Evolutionary conservation across 768 basidiomycete genomes (phyloP).

Genomic region (Leccinum obscurum): DNA sequence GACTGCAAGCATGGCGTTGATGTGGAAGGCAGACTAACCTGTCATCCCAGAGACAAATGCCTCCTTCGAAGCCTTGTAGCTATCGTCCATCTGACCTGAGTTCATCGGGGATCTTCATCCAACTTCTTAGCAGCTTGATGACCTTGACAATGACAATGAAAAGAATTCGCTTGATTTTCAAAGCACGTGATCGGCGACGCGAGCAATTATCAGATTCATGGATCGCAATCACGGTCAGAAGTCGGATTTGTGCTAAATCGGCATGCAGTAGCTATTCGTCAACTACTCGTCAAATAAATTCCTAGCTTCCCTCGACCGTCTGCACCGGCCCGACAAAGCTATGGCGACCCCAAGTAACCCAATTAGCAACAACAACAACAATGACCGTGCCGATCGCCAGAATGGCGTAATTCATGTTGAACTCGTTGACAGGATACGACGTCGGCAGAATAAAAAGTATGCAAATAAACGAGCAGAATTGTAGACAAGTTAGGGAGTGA

Average conservation of each 20-base stretch:
- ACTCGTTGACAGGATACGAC: conserved; percentile 46
- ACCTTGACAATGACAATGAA: neutral
- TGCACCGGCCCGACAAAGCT: conserved; percentile 47
- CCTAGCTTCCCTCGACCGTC: conserved; percentile 25
- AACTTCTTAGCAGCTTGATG: neutral
- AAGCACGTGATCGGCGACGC: conserved; percentile 9
- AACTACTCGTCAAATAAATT: neutral
- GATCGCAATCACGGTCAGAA: too few species aligned
- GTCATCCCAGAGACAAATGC: conserved; percentile 74
- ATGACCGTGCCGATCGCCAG: conserved; percentile 50
- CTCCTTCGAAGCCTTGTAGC: conserved; percentile 80
- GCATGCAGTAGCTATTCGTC: neutral
- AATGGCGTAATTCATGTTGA: conserved; percentile 61
- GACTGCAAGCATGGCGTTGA: conserved; percentile 67
- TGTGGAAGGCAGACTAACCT: conserved; percentile 66
- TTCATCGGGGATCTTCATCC: neutral
- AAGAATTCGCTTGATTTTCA: neutral
- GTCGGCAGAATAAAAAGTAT: conserved; percentile 57
- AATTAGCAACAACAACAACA: conserved; percentile 45
- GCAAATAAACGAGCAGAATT: conserved; percentile 57
- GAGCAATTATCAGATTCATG: too few species aligned
- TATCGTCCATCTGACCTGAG: conserved; percentile 16
- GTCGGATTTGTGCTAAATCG: neutral
- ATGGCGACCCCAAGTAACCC: conserved; percentile 48
- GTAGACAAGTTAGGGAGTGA: conserved; percentile 1